Evolutionary conservation across 1,139 yeast genomes (phyloP), one percentile per base, ranked within the genome.

Genomic region (Yarrowia galli): DNA sequence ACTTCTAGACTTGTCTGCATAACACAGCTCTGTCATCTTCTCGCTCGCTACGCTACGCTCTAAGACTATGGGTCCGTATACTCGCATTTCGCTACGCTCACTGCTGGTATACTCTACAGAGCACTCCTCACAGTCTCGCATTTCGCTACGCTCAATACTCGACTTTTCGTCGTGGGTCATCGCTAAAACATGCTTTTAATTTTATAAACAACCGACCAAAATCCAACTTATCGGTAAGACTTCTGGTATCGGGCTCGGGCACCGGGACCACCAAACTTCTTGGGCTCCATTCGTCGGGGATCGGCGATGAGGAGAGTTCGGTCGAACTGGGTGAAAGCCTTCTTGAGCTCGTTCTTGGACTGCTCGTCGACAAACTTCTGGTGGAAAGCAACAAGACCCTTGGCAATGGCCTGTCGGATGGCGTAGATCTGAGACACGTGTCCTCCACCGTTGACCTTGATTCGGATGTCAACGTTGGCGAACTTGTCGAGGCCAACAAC

Each of bases 251-350:
- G 93, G 83, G 99, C 96, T 88, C 99, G 95, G 87, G 99, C 99
- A 92, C 99, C 99, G 86, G 96, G 97, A 89, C 99, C 99, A 89
- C 99, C 99, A 87, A 93, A 95, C 89, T 95, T 95, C 98, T 95
- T 95, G 89, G 99, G 99, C 88, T 95, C 99, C 89, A 93, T 89
- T 89, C 97, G 95, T 91, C 99, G 92, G 80, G 98, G 88, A 85
- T 95, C 99, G 79, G 99, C 99, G 84, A 95, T 96, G 85, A 95
- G 91, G 84, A 95, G 89, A 83, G 99, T 92, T 88, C 97, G 93
- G 95, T 95, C 99, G 89, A 93, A 96, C 80, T 97, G 83, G 76
- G 96, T 88, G 85, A 92, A 92, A 79, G 96, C 89, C 88, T 92
- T 93, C 97, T 96, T 95, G 84, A 95, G 89, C 87, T 95, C 99